Evolutionary conservation across 2,329 filamentous ascomycete genomes (phyloP).

Genomic region (Biscogniauxia mediterranea): DNA sequence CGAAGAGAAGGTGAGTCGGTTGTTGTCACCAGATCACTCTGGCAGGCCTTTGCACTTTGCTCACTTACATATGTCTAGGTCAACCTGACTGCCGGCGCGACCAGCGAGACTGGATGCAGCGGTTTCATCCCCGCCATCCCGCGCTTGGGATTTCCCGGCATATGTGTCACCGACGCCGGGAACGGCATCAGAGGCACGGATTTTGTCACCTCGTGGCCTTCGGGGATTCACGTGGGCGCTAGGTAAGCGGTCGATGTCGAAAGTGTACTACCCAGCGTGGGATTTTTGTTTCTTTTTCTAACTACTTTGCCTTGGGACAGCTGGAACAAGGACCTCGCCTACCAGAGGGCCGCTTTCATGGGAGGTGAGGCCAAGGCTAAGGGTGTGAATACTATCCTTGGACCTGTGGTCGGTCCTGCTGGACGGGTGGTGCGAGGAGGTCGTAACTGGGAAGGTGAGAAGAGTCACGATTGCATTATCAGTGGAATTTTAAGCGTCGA

Average conservation of each 20-base stretch:
- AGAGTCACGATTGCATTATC: background rate
- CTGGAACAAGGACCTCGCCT: slow-evolving; percentile 63
- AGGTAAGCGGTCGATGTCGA: slow-evolving; percentile 5
- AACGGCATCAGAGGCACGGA: slow-evolving; percentile 16
- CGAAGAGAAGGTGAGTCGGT: slow-evolving; percentile 50
- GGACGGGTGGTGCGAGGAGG: slow-evolving; percentile 52
- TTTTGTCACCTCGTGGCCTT: slow-evolving; percentile 17
- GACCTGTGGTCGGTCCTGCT: slow-evolving; percentile 59
- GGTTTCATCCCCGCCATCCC: slow-evolving; percentile 17
- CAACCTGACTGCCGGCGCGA: slow-evolving; percentile 15
- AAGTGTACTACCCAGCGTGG: no score
- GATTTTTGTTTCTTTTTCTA: no score
- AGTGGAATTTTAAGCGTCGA: background rate
- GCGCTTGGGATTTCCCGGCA: slow-evolving; percentile 16
- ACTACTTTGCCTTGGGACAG: slow-evolving; percentile 40
- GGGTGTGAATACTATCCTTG: slow-evolving; percentile 67
- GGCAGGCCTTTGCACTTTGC: no score
- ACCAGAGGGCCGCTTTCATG: slow-evolving; percentile 62
- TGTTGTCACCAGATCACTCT: background rate
- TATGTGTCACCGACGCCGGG: slow-evolving; percentile 17
- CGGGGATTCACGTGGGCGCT: slow-evolving; percentile 16
- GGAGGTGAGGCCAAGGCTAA: slow-evolving; percentile 63
- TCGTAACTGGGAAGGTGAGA: slow-evolving; percentile 47
- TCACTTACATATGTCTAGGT: slow-evolving; percentile 1
- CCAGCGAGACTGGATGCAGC: slow-evolving; percentile 12